phyloP scores from a whole-genome alignment of 2,329 filamentous ascomycete genomes.

The Fusarium luffae region DNA sequence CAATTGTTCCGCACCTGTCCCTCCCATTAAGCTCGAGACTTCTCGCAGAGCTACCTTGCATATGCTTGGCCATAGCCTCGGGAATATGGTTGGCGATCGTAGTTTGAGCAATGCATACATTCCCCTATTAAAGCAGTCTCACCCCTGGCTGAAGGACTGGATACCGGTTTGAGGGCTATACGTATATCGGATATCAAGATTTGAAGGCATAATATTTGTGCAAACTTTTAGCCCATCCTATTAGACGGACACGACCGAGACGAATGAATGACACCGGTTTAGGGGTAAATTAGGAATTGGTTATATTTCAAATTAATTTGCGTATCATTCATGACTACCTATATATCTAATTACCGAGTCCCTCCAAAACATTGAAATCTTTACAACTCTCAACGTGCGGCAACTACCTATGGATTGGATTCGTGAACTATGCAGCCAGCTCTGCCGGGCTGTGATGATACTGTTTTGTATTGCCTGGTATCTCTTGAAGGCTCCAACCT shows the following conservation, averaged over 20 bases:
- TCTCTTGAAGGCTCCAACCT: neutral
- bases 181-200: neutral
- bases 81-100: slow-evolving; percentile 44
- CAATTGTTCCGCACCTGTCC: slow-evolving; percentile 24
- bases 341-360: neutral
- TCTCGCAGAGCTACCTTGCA: slow-evolving; percentile 41
- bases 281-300: neutral
- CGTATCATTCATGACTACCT: neutral
- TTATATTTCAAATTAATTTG: neutral
- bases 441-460: neutral
- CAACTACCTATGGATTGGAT: neutral
- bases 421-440: neutral
- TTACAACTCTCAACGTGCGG: neutral
- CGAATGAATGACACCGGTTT: neutral
- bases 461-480: neutral
- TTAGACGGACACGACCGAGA: slow-evolving; percentile 27
- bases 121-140: slow-evolving; percentile 30
- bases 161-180: slow-evolving; percentile 27
- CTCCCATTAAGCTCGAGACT: slow-evolving; percentile 29
- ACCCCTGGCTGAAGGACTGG: slow-evolving; percentile 44
- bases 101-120: slow-evolving; percentile 42
- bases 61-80: slow-evolving; percentile 44
- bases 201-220: neutral
- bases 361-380: neutral
- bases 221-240: neutral